Conservation (phyloP, 2,329 filamentous ascomycete species). For the Ascocoryne sarcoides region DNA sequence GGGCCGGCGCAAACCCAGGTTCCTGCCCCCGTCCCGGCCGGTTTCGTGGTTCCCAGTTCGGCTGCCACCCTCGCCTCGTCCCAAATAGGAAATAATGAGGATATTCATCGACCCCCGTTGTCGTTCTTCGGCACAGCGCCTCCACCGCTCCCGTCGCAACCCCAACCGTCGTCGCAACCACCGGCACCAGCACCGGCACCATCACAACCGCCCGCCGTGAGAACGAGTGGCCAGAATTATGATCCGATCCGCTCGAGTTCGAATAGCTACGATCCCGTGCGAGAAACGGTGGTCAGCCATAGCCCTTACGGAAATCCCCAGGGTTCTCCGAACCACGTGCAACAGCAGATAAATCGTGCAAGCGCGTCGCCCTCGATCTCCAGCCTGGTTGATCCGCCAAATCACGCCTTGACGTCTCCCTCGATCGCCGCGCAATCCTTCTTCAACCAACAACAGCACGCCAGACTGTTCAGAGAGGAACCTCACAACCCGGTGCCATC, state of each 20-base stretch:
- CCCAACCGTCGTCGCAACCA: slow-evolving; percentile 6
- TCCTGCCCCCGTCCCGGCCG: slow-evolving; percentile 8
- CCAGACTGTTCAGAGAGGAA: slow-evolving; percentile 17
- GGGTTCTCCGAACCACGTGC: slow-evolving; percentile 35
- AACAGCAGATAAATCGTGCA: slow-evolving; percentile 52
- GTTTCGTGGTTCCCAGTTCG: slow-evolving; percentile 13
- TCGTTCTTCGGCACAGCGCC: slow-evolving; percentile 23
- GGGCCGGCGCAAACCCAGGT: slow-evolving; percentile 17
- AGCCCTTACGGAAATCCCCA: slow-evolving; percentile 36
- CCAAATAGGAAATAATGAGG: slow-evolving; percentile 32
- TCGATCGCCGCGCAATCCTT: slow-evolving; percentile 27
- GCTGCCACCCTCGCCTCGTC: slow-evolving; percentile 8
- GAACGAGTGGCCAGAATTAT: slow-evolving; percentile 74
- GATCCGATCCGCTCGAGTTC: slow-evolving; percentile 79
- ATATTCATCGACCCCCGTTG: slow-evolving; percentile 28
- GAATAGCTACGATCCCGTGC: slow-evolving; percentile 56
- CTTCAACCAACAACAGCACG: slow-evolving; percentile 28
- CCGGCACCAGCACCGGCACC: slow-evolving; percentile 8
- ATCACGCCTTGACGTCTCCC: slow-evolving; percentile 25
- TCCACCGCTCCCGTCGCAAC: slow-evolving; percentile 3
- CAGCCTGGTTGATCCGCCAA: slow-evolving; percentile 71
- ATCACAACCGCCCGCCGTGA: slow-evolving; percentile 35
- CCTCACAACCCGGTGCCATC: slow-evolving; percentile 23
- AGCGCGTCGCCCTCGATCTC: slow-evolving; percentile 87
- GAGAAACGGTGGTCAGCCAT: slow-evolving; percentile 46